Conservation (phyloP, 768 basidiomycete genomes). For the Tulasnella sp. region DNA sequence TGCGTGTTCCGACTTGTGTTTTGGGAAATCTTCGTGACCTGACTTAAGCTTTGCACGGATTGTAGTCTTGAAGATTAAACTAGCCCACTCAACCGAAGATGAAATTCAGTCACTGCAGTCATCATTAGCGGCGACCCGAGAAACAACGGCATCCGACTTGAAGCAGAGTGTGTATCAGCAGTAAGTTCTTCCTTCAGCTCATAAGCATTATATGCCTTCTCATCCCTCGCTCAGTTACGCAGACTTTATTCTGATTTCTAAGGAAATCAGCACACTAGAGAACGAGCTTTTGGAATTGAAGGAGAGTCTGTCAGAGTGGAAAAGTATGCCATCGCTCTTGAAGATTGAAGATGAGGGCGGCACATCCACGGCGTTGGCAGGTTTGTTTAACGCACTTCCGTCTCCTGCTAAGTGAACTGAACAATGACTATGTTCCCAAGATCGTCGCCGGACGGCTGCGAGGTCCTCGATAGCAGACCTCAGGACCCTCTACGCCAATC, state of each 20-base stretch:
- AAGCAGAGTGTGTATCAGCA: slow-evolving; percentile 94
- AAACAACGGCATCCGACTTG: slow-evolving; percentile 64
- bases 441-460: slow-evolving; percentile 41
- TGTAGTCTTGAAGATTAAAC: slow-evolving; percentile 65
- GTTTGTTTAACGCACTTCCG: slow-evolving; percentile 20
- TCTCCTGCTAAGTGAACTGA: neutral
- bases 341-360: slow-evolving; percentile 66
- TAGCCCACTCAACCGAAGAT: slow-evolving; percentile 81
- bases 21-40: neutral
- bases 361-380: slow-evolving; percentile 39
- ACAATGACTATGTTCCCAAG: slow-evolving; percentile 19
- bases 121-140: slow-evolving; percentile 56
- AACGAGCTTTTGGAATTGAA: slow-evolving; percentile 97
- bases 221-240: slow-evolving; percentile 54
- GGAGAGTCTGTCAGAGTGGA: slow-evolving; percentile 88
- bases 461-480: slow-evolving; percentile 96
- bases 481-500: slow-evolving; percentile 84
- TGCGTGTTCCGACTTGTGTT: slow-evolving; percentile 32
- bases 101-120: slow-evolving; percentile 68
- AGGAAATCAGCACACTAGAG: slow-evolving; percentile 92
- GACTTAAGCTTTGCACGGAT: slow-evolving; percentile 14
- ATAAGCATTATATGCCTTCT: neutral
- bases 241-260: slow-evolving; percentile 92
- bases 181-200: slow-evolving; percentile 30
- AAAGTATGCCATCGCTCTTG: slow-evolving; percentile 84